Conservation (phyloP, 1,139 yeast genomes). For the Lipomyces yarrowii region DNA sequence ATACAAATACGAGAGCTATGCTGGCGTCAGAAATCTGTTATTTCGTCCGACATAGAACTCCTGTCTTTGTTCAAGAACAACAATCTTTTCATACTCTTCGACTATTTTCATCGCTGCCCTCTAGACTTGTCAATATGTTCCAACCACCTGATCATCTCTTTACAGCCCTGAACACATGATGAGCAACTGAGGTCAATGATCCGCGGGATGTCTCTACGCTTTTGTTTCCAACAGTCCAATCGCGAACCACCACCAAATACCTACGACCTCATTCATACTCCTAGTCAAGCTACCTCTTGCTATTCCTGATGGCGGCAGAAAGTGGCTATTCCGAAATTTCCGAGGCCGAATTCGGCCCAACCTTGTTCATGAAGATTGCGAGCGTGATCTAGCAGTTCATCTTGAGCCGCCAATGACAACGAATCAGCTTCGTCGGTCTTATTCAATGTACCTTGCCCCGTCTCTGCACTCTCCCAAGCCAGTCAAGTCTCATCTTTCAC, state of each 20-base stretch:
- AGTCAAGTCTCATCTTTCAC: neutral
- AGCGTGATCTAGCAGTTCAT: neutral
- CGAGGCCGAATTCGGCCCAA: neutral
- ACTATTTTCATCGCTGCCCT: neutral
- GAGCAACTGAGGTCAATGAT: neutral
- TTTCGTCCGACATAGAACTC: neutral
- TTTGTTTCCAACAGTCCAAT: neutral
- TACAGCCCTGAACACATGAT: neutral
- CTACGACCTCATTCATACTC: neutral
- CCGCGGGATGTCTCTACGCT: neutral
- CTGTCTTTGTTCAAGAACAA: too few relatives aligned
- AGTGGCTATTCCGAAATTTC: neutral
- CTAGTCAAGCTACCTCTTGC: neutral
- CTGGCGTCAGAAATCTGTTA: neutral
- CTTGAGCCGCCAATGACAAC: conserved; percentile 1
- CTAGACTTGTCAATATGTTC: neutral
- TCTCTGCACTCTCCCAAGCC: neutral
- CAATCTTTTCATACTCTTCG: neutral
- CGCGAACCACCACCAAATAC: neutral
- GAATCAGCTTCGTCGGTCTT: neutral
- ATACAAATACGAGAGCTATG: neutral
- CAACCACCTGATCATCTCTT: neutral
- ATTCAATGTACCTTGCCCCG: neutral
- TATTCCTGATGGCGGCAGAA: neutral
- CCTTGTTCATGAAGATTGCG: neutral